These are phyloP conservation scores for Silybum marianum DNA, from an alignment of 129 eudicot species.

Conservation along the genomic window DNA sequence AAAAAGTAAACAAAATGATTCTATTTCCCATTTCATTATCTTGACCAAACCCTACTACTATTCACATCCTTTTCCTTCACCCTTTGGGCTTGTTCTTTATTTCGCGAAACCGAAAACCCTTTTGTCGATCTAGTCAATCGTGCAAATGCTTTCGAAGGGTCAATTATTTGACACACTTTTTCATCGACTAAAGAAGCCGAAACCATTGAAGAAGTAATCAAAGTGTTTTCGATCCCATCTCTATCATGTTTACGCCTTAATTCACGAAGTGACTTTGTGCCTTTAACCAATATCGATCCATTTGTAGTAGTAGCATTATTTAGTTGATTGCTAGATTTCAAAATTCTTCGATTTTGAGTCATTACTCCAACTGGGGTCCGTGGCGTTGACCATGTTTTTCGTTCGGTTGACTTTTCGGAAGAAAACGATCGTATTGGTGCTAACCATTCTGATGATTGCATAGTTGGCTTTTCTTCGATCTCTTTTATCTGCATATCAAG, in stretches of 20 bases:
- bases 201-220: conserved; percentile 1
- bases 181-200: conserved; percentile 32
- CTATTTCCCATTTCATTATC: conserved; percentile 10
- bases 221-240: conserved; percentile 42
- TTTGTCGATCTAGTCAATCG: conserved; percentile 27
- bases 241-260: conserved; percentile 28
- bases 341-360: conserved; percentile 23
- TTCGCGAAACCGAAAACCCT: conserved; percentile 27
- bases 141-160: conserved; percentile 44
- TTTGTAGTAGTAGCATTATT: background rate
- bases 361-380: conserved; percentile 21
- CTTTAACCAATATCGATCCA: conserved; percentile 27
- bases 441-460: background rate
- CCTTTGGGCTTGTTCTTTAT: conserved; percentile 29
- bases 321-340: conserved; percentile 27
- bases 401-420: conserved; percentile 31
- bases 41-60: conserved; percentile 34
- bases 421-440: background rate
- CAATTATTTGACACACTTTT: conserved; percentile 24
- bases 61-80: conserved; percentile 34
- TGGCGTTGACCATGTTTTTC: conserved; percentile 28
- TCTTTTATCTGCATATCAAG: conserved; percentile 21
- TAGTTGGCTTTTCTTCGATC: conserved; percentile 21
- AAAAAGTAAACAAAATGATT: background rate
- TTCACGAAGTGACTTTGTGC: conserved; percentile 30